These are phyloP conservation scores for Mortierella sp. DNA, from an alignment of 371 early-diverging fungal species.

Conservation along the genomic window DNA sequence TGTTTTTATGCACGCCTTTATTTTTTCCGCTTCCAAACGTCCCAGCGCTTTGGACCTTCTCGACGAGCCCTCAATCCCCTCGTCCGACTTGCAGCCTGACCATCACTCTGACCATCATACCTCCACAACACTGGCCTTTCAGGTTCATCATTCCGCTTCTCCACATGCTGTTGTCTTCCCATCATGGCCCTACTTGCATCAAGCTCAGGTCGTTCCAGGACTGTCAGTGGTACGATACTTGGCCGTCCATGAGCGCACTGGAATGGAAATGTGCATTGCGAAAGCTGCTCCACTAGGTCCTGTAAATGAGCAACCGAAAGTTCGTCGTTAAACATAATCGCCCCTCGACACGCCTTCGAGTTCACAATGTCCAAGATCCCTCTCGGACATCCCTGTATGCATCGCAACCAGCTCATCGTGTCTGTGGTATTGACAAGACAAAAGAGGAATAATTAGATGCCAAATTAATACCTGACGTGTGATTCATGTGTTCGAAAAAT, in stretches of 20 bases:
- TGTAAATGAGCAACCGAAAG: constrained; percentile 66
- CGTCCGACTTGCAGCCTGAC: not conserved
- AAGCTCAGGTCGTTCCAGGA: constrained; percentile 15
- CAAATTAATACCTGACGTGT: not conserved
- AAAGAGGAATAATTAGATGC: not conserved
- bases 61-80: not conserved
- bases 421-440: constrained; percentile 5
- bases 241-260: constrained; percentile 76
- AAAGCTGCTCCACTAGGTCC: constrained; percentile 64
- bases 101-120: not conserved
- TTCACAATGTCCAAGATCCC: constrained; percentile 77
- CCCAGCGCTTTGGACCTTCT: not conserved
- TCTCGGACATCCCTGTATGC: constrained; percentile 68
- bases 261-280: constrained; percentile 73
- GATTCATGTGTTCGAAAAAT: not conserved
- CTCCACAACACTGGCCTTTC: not conserved
- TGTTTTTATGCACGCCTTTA: not conserved
- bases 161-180: not conserved
- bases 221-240: constrained; percentile 37
- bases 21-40: not conserved
- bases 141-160: not conserved
- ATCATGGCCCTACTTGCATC: not conserved
- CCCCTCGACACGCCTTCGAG: constrained; percentile 84
- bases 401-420: constrained; percentile 34
- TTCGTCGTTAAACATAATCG: constrained; percentile 84